Percentiles rank a stretch among this genome's conserved stretches.
Evolutionary conservation across 306 rosid species (phyloP).

Genomic region (Medicago ruthenica): DNA sequence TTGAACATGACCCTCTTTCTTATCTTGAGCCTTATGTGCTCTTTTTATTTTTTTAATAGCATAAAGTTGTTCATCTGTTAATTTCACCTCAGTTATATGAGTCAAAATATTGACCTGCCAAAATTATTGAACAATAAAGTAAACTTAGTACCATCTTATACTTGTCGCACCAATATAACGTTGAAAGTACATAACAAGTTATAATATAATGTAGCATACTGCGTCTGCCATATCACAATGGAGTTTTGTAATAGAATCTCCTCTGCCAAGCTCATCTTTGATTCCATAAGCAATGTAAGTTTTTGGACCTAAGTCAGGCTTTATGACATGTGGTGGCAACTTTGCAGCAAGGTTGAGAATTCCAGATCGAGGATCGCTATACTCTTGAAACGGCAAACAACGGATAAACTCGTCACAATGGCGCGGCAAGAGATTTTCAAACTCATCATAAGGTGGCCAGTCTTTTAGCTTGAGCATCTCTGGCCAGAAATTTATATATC

Average conservation of each 20-base stretch:
- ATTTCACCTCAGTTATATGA: constrained; percentile 61
- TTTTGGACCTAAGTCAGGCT: constrained; percentile 90
- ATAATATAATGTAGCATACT: constrained; percentile 48
- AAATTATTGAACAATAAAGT: constrained; percentile 12
- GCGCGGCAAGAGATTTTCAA: constrained; percentile 78
- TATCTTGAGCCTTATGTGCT: constrained; percentile 63
- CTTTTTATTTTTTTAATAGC: constrained; percentile 55
- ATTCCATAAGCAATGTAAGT: constrained; percentile 79
- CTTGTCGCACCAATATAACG: neutral
- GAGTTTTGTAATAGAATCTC: constrained; percentile 86
- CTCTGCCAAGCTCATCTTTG: constrained; percentile 79
- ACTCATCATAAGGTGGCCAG: constrained; percentile 89
- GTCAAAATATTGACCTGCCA: constrained; percentile 75
- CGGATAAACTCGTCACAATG: constrained; percentile 80
- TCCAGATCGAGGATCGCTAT: constrained; percentile 73
- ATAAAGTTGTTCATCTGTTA: constrained; percentile 43
- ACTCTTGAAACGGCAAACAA: constrained; percentile 78
- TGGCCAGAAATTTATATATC: constrained; percentile 68
- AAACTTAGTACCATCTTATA: neutral
- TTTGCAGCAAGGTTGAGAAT: constrained; percentile 75
- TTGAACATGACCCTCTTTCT: constrained; percentile 26
- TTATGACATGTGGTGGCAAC: constrained; percentile 67
- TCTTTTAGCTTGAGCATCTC: constrained; percentile 86
- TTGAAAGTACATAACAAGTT: neutral
- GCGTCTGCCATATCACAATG: constrained; percentile 89